These are phyloP conservation scores for Ammopiptanthus mongolicus DNA, from an alignment of 306 rosid genomes.

Conservation along the genomic window DNA sequence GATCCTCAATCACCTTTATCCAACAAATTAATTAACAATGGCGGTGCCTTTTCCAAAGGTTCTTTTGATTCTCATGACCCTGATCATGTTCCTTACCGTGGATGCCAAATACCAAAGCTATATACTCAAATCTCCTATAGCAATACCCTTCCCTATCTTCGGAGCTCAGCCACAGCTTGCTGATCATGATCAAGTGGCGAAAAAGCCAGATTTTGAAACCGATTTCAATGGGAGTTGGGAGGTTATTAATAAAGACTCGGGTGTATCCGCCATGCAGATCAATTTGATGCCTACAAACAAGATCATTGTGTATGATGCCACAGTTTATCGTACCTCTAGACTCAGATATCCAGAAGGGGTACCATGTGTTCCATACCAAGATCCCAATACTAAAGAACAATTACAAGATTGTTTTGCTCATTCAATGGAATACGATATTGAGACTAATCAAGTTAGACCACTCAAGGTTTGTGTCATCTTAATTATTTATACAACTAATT, in stretches of 20 bases:
- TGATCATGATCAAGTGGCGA: no score
- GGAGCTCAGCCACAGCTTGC: not conserved
- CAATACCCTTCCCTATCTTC: not conserved
- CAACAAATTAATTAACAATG: not conserved
- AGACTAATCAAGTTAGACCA: conserved; percentile 47
- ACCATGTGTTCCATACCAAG: conserved; percentile 40
- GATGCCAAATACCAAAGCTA: not conserved
- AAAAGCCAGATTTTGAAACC: conserved; percentile 20
- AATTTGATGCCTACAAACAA: conserved; percentile 67
- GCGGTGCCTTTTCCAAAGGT: conserved; percentile 40
- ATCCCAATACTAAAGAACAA: not conserved
- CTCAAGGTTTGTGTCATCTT: conserved; percentile 47
- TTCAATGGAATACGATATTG: conserved; percentile 47
- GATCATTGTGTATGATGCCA: conserved; percentile 51
- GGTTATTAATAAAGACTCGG: conserved; percentile 25
- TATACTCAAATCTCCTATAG: not conserved
- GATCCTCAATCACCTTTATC: not conserved
- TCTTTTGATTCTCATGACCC: conserved; percentile 21
- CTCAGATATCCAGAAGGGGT: conserved; percentile 33
- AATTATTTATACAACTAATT: not conserved
- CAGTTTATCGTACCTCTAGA: conserved; percentile 44
- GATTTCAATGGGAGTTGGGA: conserved; percentile 42
- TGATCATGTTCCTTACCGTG: conserved; percentile 22
- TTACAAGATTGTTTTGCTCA: conserved; percentile 66
- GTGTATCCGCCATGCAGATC: conserved; percentile 76